A percentile compares a stretch with the other conserved stretches of the same genome.
phyloP scores from a whole-genome alignment of 768 basidiomycete genomes.

The Melanogaster broomeanus region DNA sequence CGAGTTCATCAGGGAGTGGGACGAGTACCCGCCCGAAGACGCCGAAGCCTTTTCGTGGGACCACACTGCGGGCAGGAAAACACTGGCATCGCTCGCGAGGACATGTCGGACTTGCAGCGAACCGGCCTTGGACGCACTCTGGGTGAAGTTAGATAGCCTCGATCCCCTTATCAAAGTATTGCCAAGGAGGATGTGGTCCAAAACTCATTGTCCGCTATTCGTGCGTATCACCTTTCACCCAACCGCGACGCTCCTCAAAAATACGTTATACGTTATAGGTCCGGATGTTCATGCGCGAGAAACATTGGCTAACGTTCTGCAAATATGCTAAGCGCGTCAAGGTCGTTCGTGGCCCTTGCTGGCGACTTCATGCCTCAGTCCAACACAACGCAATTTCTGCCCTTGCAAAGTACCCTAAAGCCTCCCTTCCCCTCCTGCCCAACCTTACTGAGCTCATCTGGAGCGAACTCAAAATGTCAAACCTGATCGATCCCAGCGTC shows the following conservation, averaged over 20 bases:
- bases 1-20: conserved; percentile 17
- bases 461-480: conserved; percentile 25
- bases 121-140: conserved; percentile 27
- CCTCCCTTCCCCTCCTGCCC: conserved; percentile 23
- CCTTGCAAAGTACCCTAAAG: conserved; percentile 12
- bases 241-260: not conserved
- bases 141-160: conserved; percentile 29
- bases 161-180: conserved; percentile 28
- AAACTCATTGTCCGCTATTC: conserved; percentile 18
- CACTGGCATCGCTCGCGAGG: conserved; percentile 27
- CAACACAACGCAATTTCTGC: conserved; percentile 18
- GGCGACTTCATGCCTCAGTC: conserved; percentile 13
- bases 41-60: conserved; percentile 12
- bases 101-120: conserved; percentile 25
- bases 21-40: conserved; percentile 19
- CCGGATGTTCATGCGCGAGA: conserved; percentile 26
- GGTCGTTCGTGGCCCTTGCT: conserved; percentile 23
- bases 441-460: conserved; percentile 26
- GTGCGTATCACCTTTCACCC: conserved; percentile 10
- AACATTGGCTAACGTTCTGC: conserved; percentile 26
- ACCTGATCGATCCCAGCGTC: conserved; percentile 20
- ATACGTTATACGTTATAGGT: conserved; percentile 11
- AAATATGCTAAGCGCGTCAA: conserved; percentile 26
- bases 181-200: conserved; percentile 27
- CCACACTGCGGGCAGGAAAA: conserved; percentile 16